Evolutionary conservation across 2,329 filamentous ascomycete genomes (phyloP), one percentile per base, ranked within the genome.

Genomic region (Ophiosphaerella korrae): DNA sequence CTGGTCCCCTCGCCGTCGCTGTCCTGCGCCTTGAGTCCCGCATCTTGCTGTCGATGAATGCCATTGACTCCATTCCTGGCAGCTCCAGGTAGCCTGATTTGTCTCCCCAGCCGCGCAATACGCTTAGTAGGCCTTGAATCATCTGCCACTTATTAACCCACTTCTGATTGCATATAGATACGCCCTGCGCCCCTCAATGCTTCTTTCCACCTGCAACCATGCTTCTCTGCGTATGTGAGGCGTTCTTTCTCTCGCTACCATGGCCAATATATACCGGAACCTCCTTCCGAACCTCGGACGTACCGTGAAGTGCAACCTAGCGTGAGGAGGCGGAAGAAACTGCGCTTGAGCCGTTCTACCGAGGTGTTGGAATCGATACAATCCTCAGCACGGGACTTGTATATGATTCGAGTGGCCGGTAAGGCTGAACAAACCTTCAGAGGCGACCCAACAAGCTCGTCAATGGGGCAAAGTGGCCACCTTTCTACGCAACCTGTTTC

Each of bases 11-110:
- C 48, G 56, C 57, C 57, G 54, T 57, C 58, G 57, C 43, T 52
- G 14, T 48, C 47, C 48, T 44, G 51, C 47, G 52, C 52, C 55
- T 49, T 45, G 38, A 31, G 21, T 32, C 24, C 34, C 29, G 31
- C 42, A 33, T 44, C 21, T 29, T 48, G 38, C 54, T 54, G 59
- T 71, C 67, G 58, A 73, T 74, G 71, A 74, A 74, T 74, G 71
- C 70, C 64, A 68, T 63, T 64, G 48, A 53, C 58, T 54, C 50
- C 61, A 48, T 60, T 43, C 58, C 65, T 70, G 64, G 62, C 57
- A 55, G 60, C 60, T 61, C 60, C 63, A 69, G 64, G 71, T 68
- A 70, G 66, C 58, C 53, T 57, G 33, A 55, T 55, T 53, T 58
- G 66, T 59, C 52, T 59, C 45, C 53, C 58, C 44, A 49, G 55